Evolutionary conservation across 441 rosid genomes (phyloP), one percentile per base, ranked within the genome.

Genomic region (Eutrema salsugineum): DNA sequence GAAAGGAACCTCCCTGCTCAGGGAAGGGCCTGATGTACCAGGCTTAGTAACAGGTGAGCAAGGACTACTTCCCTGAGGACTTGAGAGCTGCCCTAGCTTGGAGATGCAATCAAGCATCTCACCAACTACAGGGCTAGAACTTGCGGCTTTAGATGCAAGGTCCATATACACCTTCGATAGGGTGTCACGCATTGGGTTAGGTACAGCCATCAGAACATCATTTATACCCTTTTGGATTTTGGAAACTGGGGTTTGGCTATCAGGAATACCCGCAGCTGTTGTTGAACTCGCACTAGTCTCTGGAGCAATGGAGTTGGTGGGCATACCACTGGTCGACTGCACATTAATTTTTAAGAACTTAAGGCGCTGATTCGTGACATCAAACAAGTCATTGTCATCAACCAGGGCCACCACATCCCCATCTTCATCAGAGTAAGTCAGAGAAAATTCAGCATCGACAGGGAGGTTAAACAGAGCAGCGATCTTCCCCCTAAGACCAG

Each of bases 371-470:
- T 71, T 85, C 70, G 83, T 83, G 43, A 85, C 96, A 80, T 91
- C 97, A 51, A 48, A 17, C 50, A 96, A 79, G 76, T 93, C 98
- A 78, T 78, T 80, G 66, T 96, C 88, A 62, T 93, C 91, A 28
- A 87, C 86, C 19, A 96, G 91, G 1, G 94, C 81, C 24, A 96
- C 96, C n/a, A 83, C 72, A 70, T 93, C 99, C n/a, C 93, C 98
- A 79, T 95, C 98, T 78, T 95, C 98, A 75, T 93, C 97, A n/a
- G 83, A 63, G 77, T 93, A 95, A 20, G 92, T 91, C 68, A 95
- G 73, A 8, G 71, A 68, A 46, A 89, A 62, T 15, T 83, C 90
- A 62, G 87, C 68, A 77, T 82, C 86, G n/a, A 57, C 44, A 47
- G 96, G 79, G 53, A 91, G 66, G 67, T 76, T 78, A 57, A 89